Percentiles rank a stretch among this genome's conserved stretches.
Conservation (phyloP, 176 grass and related monocot genomes). For the Juncus effusus region DNA sequence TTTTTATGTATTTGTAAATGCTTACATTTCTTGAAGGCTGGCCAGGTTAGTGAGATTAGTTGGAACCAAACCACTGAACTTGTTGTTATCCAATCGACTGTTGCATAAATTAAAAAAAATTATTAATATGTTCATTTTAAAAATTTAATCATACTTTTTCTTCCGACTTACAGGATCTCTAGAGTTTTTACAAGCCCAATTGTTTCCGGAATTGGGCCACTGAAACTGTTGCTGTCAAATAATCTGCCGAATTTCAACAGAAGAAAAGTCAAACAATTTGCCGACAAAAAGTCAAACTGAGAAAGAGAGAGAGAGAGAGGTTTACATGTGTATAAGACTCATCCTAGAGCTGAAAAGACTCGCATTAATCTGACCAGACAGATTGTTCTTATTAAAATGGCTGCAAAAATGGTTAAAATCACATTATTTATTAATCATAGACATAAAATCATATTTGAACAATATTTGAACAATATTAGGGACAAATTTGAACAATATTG, state of each 20-base stretch:
- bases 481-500: conserved; percentile 27
- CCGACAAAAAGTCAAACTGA: background rate
- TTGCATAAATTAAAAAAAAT: conserved; percentile 24
- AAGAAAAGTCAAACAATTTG: conserved; percentile 21
- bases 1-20: conserved; percentile 31
- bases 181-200: conserved; percentile 41
- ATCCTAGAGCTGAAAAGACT: conserved; percentile 55
- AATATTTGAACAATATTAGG: conserved; percentile 22
- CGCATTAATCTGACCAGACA: conserved; percentile 51
- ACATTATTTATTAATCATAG: conserved; percentile 17
- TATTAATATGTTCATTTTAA: conserved; percentile 12
- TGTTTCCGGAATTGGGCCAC: conserved; percentile 57
- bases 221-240: conserved; percentile 68
- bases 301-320: conserved; percentile 3
- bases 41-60: conserved; percentile 42
- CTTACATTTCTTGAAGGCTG: conserved; percentile 62
- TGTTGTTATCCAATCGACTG: conserved; percentile 69
- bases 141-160: background rate
- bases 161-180: conserved; percentile 53
- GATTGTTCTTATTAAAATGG: conserved; percentile 83
- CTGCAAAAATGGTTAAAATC: conserved; percentile 39
- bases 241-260: conserved; percentile 35
- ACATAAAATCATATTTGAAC: background rate
- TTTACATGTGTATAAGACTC: conserved; percentile 74
- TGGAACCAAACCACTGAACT: conserved; percentile 50